Percentiles rank a stretch among this genome's conserved stretches.
These are phyloP conservation scores for Phytophthora ramorum DNA, from an alignment of 352 stramenopile species.

Conservation along the genomic window DNA sequence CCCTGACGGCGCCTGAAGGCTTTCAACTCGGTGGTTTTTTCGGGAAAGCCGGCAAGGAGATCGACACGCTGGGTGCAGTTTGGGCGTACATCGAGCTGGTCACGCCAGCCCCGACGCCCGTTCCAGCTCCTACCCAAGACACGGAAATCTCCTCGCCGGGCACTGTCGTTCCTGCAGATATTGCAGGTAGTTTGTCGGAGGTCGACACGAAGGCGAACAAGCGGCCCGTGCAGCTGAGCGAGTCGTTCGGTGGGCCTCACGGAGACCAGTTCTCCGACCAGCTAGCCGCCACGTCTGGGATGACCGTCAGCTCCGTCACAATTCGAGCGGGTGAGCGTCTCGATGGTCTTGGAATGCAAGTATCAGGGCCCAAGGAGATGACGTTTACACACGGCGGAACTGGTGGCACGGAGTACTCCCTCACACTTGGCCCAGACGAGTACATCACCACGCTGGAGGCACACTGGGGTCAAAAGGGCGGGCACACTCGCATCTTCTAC, in stretches of 20 bases:
- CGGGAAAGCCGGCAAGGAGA: slow-evolving; percentile 22
- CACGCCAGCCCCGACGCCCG: slow-evolving; percentile 25
- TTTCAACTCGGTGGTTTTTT: slow-evolving; percentile 33
- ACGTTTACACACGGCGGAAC: slow-evolving; percentile 29
- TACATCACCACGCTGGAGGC: slow-evolving; percentile 26
- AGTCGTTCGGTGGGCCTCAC: slow-evolving; percentile 49
- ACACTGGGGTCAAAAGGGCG: slow-evolving; percentile 14
- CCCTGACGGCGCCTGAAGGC: slow-evolving; percentile 26
- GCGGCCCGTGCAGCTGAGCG: slow-evolving; percentile 37
- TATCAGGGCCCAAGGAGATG: slow-evolving; percentile 22
- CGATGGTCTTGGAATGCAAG: slow-evolving; percentile 13
- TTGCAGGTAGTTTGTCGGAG: slow-evolving; percentile 30
- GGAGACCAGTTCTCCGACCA: slow-evolving; percentile 50
- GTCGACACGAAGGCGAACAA: slow-evolving; percentile 19
- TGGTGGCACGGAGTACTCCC: slow-evolving; percentile 18
- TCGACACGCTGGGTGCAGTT: slow-evolving; percentile 27
- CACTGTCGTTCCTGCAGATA: slow-evolving; percentile 18
- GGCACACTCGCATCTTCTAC: slow-evolving; percentile 23
- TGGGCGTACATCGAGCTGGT: slow-evolving; percentile 30
- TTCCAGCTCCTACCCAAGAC: slow-evolving; percentile 6
- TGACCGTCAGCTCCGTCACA: slow-evolving; percentile 33
- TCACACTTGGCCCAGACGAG: slow-evolving; percentile 17
- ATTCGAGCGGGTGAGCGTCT: slow-evolving; percentile 37
- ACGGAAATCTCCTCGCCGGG: slow-evolving; percentile 18
- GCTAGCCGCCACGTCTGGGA: slow-evolving; percentile 22